phyloP scores from a whole-genome alignment of 192 early-diverging fungal genomes.

The Gigaspora rosea region DNA sequence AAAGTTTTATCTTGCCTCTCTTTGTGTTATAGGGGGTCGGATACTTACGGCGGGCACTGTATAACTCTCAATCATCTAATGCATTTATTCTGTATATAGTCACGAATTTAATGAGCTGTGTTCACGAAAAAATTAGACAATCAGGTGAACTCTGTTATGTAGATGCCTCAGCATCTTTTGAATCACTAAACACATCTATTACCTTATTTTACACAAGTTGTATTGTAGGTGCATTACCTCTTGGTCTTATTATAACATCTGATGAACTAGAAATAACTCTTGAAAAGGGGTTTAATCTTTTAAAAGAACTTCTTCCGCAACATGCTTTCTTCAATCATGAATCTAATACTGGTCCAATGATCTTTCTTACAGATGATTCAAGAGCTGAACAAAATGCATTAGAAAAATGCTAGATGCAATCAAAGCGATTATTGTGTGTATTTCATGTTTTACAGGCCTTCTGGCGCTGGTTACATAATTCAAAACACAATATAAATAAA shows the following conservation, averaged over 20 bases:
- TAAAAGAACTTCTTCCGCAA: not conserved
- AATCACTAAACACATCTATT: not conserved
- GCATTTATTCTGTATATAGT: slow-evolving; percentile 12
- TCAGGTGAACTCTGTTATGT: not conserved
- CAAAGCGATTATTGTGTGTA: not conserved
- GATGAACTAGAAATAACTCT: slow-evolving; percentile 9
- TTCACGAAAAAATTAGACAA: not conserved
- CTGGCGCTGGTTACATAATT: not conserved
- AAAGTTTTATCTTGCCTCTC: too few species aligned
- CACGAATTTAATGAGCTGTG: not conserved
- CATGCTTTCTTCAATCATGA: not conserved
- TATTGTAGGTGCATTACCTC: not conserved
- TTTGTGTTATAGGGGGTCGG: too few species aligned
- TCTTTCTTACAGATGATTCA: not conserved
- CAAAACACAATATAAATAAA: too few species aligned
- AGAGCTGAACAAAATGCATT: not conserved
- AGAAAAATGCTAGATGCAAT: not conserved
- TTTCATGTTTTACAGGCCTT: not conserved
- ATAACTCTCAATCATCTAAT: not conserved
- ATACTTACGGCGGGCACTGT: not conserved
- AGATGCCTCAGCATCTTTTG: slow-evolving; percentile 1
- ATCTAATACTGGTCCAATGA: not conserved
- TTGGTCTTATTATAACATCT: not conserved
- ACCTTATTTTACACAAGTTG: not conserved
- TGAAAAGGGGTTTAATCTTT: slow-evolving; percentile 3